Conservation (phyloP, 768 basidiomycete genomes). For the Dioszegia crocea region DNA sequence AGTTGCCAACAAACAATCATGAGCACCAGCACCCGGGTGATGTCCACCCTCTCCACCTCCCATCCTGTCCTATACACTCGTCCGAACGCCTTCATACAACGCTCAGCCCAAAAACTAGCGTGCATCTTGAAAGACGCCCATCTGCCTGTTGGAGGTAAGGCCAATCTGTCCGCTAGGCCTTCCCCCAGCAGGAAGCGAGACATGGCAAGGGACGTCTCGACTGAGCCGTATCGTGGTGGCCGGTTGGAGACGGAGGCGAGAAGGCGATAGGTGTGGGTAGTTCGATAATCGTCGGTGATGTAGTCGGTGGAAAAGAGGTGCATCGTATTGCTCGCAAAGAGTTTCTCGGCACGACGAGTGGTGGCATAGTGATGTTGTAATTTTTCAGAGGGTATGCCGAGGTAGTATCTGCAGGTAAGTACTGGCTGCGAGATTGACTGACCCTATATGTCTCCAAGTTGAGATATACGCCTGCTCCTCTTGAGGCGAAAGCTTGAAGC, state of each 20-base stretch:
- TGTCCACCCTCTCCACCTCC: constrained; percentile 31
- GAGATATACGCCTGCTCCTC: constrained; percentile 40
- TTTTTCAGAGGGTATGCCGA: constrained; percentile 39
- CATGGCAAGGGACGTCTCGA: constrained; percentile 32
- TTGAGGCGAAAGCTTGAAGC: constrained; percentile 19
- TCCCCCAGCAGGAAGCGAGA: constrained; percentile 38
- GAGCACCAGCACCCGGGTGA: constrained; percentile 28
- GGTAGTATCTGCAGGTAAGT: constrained; percentile 35
- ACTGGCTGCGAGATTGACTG: neutral
- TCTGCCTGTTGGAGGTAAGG: constrained; percentile 24
- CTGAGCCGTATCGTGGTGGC: constrained; percentile 23
- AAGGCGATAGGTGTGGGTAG: constrained; percentile 38
- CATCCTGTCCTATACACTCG: constrained; percentile 24
- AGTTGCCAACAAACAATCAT: constrained; percentile 46
- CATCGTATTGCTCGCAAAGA: constrained; percentile 43
- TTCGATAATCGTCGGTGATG: constrained; percentile 14
- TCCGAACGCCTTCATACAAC: constrained; percentile 31
- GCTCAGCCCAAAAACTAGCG: constrained; percentile 1
- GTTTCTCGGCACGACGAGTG: constrained; percentile 25
- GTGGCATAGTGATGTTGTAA: constrained; percentile 26
- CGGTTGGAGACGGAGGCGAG: constrained; percentile 34
- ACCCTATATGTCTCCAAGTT: constrained; percentile 47
- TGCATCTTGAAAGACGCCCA: constrained; percentile 5
- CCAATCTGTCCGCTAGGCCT: constrained; percentile 36
- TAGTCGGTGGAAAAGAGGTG: constrained; percentile 31